These are phyloP conservation scores for Micractinium conductrix DNA, from an alignment of 139 green algal species.

Conservation along the genomic window DNA sequence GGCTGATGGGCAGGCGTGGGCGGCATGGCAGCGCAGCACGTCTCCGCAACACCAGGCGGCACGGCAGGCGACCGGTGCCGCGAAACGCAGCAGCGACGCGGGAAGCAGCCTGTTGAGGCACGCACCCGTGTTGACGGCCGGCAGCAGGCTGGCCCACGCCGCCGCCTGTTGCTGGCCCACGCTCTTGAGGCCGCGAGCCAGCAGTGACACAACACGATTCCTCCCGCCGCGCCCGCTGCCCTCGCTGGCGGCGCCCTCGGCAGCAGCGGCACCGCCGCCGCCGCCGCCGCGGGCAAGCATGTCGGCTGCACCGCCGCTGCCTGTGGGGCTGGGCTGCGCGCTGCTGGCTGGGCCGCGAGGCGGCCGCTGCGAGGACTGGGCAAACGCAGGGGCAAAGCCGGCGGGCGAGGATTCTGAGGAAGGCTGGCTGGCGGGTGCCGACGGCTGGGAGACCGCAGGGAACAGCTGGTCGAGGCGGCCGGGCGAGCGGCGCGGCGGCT, in stretches of 20 bases:
- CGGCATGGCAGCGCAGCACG: not conserved
- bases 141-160: conserved; percentile 19
- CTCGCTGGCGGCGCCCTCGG: not conserved
- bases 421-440: not conserved
- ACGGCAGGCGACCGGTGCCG: not conserved
- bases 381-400: not conserved
- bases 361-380: not conserved
- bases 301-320: not conserved
- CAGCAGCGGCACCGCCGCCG: not conserved
- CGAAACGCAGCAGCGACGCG: not conserved
- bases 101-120: no score
- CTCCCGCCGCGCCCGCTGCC: not conserved
- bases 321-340: not conserved
- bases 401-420: not conserved
- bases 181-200: conserved; percentile 17
- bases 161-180: conserved; percentile 25
- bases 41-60: not conserved
- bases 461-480: not conserved
- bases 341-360: not conserved
- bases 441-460: not conserved
- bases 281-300: not conserved
- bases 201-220: conserved; percentile 23
- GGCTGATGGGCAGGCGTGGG: not conserved
- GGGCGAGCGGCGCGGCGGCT: not conserved
- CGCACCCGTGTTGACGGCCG: not conserved